Evolutionary conservation across 805 yeast species (phyloP).

Genomic region (Lipomyces chichibuensis): DNA sequence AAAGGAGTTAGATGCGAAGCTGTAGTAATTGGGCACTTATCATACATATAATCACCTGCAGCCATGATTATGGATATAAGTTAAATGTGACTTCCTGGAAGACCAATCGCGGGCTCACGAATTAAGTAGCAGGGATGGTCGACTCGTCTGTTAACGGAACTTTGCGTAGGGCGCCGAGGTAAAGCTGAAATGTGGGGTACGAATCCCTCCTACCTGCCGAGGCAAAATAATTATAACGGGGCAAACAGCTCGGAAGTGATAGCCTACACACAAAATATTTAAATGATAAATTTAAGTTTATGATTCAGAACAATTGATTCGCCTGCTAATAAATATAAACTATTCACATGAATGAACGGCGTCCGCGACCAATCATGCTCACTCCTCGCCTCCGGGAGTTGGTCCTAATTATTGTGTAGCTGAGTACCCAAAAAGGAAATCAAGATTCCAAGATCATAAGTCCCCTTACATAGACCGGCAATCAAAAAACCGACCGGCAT

Average conservation of each 20-base stretch:
- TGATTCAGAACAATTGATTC: neutral
- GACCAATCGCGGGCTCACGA: too few relatives aligned
- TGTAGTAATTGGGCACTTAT: neutral
- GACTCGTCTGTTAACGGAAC: too few relatives aligned
- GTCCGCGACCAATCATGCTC: neutral
- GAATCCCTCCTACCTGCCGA: too few relatives aligned
- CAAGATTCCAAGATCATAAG: conserved; percentile 43
- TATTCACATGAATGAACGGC: neutral
- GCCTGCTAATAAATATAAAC: neutral
- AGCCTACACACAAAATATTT: too few relatives aligned
- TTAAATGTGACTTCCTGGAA: too few relatives aligned
- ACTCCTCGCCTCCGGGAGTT: neutral
- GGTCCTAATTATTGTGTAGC: conserved; percentile 11
- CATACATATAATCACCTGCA: conserved; percentile 24
- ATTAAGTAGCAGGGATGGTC: too few relatives aligned
- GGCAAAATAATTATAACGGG: too few relatives aligned
- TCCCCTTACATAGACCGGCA: conserved; percentile 45
- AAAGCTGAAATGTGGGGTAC: too few relatives aligned
- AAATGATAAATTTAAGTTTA: too few relatives aligned
- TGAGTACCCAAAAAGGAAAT: conserved; percentile 23
- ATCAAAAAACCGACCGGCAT: conserved; percentile 43
- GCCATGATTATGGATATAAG: conserved; percentile 5
- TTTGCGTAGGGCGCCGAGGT: too few relatives aligned
- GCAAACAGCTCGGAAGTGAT: too few relatives aligned
- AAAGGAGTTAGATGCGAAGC: neutral